Base-by-base conservation (phyloP, 345 rosid genomes). In the Citrus unshiu region DNA sequence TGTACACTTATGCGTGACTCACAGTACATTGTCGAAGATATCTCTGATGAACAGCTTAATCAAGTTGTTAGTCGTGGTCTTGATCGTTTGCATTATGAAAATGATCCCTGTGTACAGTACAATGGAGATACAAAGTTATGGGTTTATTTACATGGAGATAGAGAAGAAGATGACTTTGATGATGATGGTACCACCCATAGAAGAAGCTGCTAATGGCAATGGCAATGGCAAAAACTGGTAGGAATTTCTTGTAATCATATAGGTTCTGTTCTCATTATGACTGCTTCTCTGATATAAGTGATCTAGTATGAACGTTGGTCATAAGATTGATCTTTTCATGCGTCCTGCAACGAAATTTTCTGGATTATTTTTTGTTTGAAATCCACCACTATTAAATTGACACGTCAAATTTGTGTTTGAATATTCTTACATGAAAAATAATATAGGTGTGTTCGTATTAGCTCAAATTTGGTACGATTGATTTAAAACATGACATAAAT, bases 91-190 rank as follows among this genome's bases (percentile, higher is more conserved):
- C 99, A 96, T 79, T 96, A 96, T 68, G 99, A 96, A 75, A 97
- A 97, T 12, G 99, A 96, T 86, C 99, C 99, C 73, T 96, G 99
- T 85, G 99, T 96, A 64, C 97, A 88, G 74, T 96, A 88, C 77
- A 97, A 94, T 77, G 86, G 89, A 1, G 99, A 93, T 64, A 90
- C 97, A 90, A 96, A 96, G 84, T 76, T 96, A 87, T 96, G 99
- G 99, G 97, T 91, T 77, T 96, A 96, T 86, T 82, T 94, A 76
- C 99, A 94, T 79, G 83, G 97, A 82, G 97, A 96, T 64, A 92
- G 97, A 84, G 99, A 94, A 87, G 98, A 96, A 83, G 98, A 94
- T 85, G 99, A 96, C 86, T 96, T 96, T 80, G 98, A 94, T 82
- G 98, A 96, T 78, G 98, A 94, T 70, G 99, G 98, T 34, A 68